Evolutionary conservation across 768 basidiomycete species (phyloP), one percentile per base, ranked within the genome.

Genomic region (Imleria badia): DNA sequence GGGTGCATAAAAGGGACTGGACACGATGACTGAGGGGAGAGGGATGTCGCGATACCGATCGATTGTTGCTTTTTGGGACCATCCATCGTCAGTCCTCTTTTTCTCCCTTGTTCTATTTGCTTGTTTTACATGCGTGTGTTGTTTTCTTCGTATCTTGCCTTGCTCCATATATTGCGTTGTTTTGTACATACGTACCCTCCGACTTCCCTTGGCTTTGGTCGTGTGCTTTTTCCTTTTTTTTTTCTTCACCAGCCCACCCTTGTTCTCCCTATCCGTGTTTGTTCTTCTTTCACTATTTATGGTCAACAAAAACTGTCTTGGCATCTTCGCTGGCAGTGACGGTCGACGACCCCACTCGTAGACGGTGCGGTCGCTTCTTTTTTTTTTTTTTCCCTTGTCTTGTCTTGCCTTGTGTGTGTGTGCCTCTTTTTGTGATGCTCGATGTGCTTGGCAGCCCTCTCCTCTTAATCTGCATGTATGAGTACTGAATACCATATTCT

Each of bases 261-360:
- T 46, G 42, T 52, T 33, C 20, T 39, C 19, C 17, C 30, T 41
- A 22, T 5, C 17, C 11, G 6, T 55, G 31, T n/a, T 45, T 35
- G n/a, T 36, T 31, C 39, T n/a, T 40, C 45, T 49, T 56, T 23
- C 44, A 1, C 30, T 68, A 68, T 68, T 69, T 68, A 69, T 70
- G 26, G 35, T 59, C 51, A 51, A 55, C 65, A 62, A 67, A 65
- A 65, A 58, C 60, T 65, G 68, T 51, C 62, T 51, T 48, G 45
- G n/a, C 51, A 29, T 38, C n/a, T 7, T 17, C 26, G 30, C 26
- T 38, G 19, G 43, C 54, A 54, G 43, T 33, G 42, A 40, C 19
- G 52, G 36, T 34, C 29, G 49, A 52, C 7, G 34, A 22, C 13
- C 12, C 19, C 29, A 13, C 29, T 17, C 4, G 11, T 54, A 54